Conservation (phyloP, 2,329 filamentous ascomycete species). For the Pyrenochaeta sp. region DNA sequence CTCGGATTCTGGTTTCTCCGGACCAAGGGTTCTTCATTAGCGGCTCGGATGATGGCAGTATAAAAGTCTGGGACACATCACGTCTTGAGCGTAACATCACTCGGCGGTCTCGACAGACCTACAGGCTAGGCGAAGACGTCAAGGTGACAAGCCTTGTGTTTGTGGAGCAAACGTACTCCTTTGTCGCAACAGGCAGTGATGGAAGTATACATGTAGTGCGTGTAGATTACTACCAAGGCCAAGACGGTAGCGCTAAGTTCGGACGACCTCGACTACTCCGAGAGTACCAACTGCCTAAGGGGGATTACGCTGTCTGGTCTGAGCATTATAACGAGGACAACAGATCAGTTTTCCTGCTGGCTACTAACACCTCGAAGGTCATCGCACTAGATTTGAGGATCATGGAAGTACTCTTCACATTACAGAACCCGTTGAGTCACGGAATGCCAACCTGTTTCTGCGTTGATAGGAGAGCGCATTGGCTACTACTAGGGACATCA, state of each 20-base stretch:
- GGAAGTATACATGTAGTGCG: constrained; percentile 85
- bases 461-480: constrained; percentile 84
- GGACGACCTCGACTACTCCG: constrained; percentile 79
- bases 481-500: constrained; percentile 89
- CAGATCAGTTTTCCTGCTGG: constrained; percentile 82
- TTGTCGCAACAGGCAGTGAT: constrained; percentile 88
- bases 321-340: constrained; percentile 88
- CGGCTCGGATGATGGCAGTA: constrained; percentile 86
- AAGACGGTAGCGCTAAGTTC: constrained; percentile 70
- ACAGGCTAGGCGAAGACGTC: constrained; percentile 75
- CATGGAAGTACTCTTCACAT: constrained; percentile 81
- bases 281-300: constrained; percentile 73
- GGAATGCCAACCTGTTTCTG: constrained; percentile 92
- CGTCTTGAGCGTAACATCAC: constrained; percentile 91
- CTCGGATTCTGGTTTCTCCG: constrained; percentile 80
- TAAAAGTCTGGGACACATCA: constrained; percentile 92
- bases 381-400: constrained; percentile 85
- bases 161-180: constrained; percentile 91
- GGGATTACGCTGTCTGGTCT: constrained; percentile 86
- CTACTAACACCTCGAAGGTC: constrained; percentile 85
- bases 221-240: constrained; percentile 70
- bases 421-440: constrained; percentile 90
- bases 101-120: constrained; percentile 84
- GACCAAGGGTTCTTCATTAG: constrained; percentile 97
- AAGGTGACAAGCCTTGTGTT: constrained; percentile 87